Evolutionary conservation across 805 yeast genomes (phyloP), one percentile per base, ranked within the genome.

Genomic region (Candida ovalis): DNA sequence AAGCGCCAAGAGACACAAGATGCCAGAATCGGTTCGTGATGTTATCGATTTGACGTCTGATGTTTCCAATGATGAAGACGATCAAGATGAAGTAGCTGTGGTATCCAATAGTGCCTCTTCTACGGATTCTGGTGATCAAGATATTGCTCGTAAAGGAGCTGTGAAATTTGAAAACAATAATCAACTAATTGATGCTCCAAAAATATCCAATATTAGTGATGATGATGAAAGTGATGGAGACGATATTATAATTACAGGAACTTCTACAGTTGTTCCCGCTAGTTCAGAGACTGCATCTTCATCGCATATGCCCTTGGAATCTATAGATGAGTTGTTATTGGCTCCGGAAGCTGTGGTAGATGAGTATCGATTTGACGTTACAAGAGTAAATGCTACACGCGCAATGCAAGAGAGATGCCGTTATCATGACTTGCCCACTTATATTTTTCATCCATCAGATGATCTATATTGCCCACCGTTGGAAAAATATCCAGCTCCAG

Each of bases 151-250:
- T 10, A 25, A 25, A 7, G 35, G 15, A 12, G 15, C 35, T 10
- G 5, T 30, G 35, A 30, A 30, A 12, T 8, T 17, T 7, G 35
- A 30, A 17, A 30, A 30, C 17, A 15, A 30, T 13, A 12, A 27
- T 27, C 30, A 10, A 30, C 5, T 10, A 27, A 18, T 5, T 40
- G n/a, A 17, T 15, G 42, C 22, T 19, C 23, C 12, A 7, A 10
- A 13, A 7, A 36, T 9, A 36, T 18, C 28, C 28, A 25, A n/a
- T n/a, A n/a, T n/a, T 25, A 25, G 28, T 13, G n/a, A 38, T 4
- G 40, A 10, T 39, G 41, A 39, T 9, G 47, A 46, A n/a, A n/a
- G n/a, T 36, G 44, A 47, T 5, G 47, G 42, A 24, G 43, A 47
- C 33, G 50, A 47, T 9, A 38, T 42, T n/a, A n/a, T 30, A 24